Evolutionary conservation across 2,329 filamentous ascomycete species (phyloP).

Genomic region (Camillea tinctor): DNA sequence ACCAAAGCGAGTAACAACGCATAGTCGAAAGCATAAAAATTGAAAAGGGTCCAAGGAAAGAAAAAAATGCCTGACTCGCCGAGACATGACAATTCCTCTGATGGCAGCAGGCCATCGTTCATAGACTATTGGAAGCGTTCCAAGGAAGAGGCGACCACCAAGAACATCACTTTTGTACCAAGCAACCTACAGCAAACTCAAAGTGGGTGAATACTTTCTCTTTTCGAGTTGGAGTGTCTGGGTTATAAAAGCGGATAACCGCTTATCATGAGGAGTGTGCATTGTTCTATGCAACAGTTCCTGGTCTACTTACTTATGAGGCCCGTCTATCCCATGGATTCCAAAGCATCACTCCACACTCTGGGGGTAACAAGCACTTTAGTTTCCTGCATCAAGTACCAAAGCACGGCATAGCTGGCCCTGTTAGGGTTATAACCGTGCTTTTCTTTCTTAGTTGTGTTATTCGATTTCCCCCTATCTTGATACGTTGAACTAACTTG

Average conservation of each 20-base stretch:
- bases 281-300: too few species aligned
- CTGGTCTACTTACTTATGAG: too few species aligned
- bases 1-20: not conserved
- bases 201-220: slow-evolving; percentile 27
- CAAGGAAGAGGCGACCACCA: slow-evolving; percentile 37
- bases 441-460: not conserved
- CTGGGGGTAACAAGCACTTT: too few species aligned
- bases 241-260: too few species aligned
- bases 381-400: too few species aligned
- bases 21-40: slow-evolving; percentile 7
- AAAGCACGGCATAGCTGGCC: too few species aligned
- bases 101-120: slow-evolving; percentile 43
- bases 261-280: too few species aligned
- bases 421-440: not conserved
- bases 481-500: slow-evolving; percentile 4
- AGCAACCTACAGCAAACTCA: slow-evolving; percentile 25
- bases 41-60: slow-evolving; percentile 17
- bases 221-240: too few species aligned
- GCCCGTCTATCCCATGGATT: too few species aligned
- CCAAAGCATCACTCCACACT: too few species aligned
- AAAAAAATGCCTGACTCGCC: slow-evolving; percentile 8
- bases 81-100: slow-evolving; percentile 10
- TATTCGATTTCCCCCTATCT: not conserved
- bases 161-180: slow-evolving; percentile 37
- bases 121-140: slow-evolving; percentile 46